Evolutionary conservation across 108 stramenopile species (phyloP).

Genomic region (Skeletonema menzelii): DNA sequence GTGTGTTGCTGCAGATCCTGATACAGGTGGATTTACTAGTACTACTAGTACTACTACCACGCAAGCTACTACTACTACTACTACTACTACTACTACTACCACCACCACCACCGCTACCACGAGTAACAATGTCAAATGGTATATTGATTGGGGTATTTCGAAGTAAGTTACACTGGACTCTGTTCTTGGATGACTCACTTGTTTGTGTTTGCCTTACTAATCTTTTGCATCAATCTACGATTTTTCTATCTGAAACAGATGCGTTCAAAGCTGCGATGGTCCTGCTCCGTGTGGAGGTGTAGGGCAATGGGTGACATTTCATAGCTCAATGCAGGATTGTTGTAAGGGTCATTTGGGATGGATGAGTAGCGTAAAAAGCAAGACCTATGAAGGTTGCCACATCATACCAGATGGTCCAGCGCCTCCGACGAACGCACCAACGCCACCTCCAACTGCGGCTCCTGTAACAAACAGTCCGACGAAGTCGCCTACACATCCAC

Average conservation of each 20-base stretch:
- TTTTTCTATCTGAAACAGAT: not conserved
- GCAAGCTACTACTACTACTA: not conserved
- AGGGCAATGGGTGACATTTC: not conserved
- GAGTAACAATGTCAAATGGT: not conserved
- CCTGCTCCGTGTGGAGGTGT: not conserved
- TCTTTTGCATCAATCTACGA: not conserved
- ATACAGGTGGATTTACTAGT: not conserved
- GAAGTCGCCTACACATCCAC: not conserved
- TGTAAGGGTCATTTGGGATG: not conserved
- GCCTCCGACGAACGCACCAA: not conserved
- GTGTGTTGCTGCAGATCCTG: not conserved
- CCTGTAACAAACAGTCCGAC: not conserved
- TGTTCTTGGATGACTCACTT: not conserved
- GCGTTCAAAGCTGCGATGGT: conserved; percentile 1
- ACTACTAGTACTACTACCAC: not conserved
- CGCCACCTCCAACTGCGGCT: not conserved
- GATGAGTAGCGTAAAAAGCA: not conserved
- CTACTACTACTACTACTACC: not conserved
- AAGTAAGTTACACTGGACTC: not conserved
- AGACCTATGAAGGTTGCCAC: not conserved
- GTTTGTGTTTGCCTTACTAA: not conserved
- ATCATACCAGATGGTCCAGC: not conserved
- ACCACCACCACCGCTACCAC: not conserved
- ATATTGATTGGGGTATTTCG: not conserved
- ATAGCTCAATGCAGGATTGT: not conserved